These are phyloP conservation scores for Rhizomucor pusillus DNA, from an alignment of 371 early-diverging fungal genomes.

Conservation along the genomic window DNA sequence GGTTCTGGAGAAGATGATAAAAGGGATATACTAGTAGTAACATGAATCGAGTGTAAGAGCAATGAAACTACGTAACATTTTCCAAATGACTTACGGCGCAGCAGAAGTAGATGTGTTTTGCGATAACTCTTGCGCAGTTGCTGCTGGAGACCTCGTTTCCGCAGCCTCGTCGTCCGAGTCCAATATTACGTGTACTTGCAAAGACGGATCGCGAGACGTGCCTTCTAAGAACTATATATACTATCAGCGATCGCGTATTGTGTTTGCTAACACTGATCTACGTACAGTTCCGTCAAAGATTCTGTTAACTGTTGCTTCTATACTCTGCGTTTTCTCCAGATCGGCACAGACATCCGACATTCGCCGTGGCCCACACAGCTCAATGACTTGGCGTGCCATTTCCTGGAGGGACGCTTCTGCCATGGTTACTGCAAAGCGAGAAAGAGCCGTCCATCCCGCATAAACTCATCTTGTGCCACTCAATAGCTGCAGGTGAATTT, in stretches of 20 bases:
- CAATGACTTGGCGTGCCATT: constrained; percentile 28
- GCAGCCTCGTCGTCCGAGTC: constrained; percentile 19
- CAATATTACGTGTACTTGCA: constrained; percentile 11
- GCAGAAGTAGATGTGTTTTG: neutral
- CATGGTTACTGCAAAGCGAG: constrained; percentile 6
- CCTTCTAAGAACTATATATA: constrained; percentile 40
- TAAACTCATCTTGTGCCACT: too few species aligned
- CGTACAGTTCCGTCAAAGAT: constrained; percentile 51
- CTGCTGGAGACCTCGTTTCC: neutral
- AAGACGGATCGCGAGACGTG: constrained; percentile 24
- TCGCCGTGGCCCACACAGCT: constrained; percentile 18
- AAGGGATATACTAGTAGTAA: too few species aligned
- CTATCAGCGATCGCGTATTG: neutral
- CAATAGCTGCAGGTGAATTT: too few species aligned
- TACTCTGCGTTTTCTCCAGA: constrained; percentile 38
- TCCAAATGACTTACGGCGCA: too few species aligned
- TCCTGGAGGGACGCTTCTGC: constrained; percentile 15
- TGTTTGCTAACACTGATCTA: neutral
- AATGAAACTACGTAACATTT: too few species aligned
- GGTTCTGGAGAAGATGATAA: too few species aligned
- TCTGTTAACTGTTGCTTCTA: constrained; percentile 51
- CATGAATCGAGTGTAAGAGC: too few species aligned
- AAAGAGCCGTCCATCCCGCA: too few species aligned
- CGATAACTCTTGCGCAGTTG: neutral
- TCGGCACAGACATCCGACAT: constrained; percentile 39